Percentiles rank a stretch among this genome's conserved stretches.
Conservation (phyloP, 495 filamentous ascomycete genomes). For the Apiosordaria backusii region DNA sequence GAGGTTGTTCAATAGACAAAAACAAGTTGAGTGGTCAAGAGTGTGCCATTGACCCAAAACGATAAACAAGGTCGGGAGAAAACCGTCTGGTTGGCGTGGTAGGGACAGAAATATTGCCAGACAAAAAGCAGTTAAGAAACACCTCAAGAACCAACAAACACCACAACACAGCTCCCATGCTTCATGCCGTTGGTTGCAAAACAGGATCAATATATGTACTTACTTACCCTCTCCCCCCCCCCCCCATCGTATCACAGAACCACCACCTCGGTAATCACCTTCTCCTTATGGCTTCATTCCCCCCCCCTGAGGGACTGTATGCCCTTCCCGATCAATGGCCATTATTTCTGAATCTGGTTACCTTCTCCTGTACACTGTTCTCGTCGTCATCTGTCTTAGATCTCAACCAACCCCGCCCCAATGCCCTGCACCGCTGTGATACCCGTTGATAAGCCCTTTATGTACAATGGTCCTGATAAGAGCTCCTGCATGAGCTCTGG, state of each 20-base stretch:
- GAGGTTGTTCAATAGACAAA: too few relatives aligned
- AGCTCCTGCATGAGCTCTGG: background rate
- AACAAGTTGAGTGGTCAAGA: background rate
- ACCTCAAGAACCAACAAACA: background rate
- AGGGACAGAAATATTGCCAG: too few relatives aligned
- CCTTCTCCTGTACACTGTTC: too few relatives aligned
- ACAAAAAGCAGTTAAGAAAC: background rate
- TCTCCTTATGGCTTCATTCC: background rate
- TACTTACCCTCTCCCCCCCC: background rate
- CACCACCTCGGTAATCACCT: conserved; percentile 5
- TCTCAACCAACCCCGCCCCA: too few relatives aligned
- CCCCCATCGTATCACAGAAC: background rate
- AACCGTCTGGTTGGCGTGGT: too few relatives aligned
- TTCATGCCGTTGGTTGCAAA: background rate
- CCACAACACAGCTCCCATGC: background rate
- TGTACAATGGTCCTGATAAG: background rate
- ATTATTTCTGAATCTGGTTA: background rate
- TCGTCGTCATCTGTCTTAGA: too few relatives aligned
- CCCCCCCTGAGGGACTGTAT: background rate
- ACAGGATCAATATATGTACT: background rate
- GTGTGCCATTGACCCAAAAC: background rate
- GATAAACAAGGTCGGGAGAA: background rate
- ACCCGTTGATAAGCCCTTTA: background rate
- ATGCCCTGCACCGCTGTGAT: too few relatives aligned
- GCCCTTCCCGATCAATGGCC: too few relatives aligned